Evolutionary conservation across 2,329 filamentous ascomycete genomes (phyloP), one percentile per base, ranked within the genome.

Genomic region (Phialophora expanda): DNA sequence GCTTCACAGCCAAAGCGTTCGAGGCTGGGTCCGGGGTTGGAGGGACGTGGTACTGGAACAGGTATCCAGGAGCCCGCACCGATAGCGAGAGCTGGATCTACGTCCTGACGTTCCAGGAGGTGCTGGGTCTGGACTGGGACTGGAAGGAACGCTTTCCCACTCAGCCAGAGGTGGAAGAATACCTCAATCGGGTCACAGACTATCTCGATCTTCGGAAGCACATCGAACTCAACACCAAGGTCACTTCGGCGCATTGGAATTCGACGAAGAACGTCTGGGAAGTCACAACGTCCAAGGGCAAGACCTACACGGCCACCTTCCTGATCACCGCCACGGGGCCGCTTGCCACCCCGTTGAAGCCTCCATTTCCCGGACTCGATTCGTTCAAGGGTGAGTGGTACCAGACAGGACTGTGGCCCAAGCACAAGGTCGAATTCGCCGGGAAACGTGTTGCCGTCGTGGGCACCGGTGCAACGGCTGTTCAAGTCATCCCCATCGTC

Each of bases 401-500:
- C 70, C 86, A 88, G 73, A 84, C 85, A 0, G 85, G 84, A 0
- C 84, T 84, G 72, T 88, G 86, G 86, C 86, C 87, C 1, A 64
- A 69, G 34, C 76, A 82, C 1, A 78, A 83, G 6, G 78, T 89
- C 32, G 63, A 67, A 26, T 64, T 68, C 51, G 56, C 51, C 9
- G 82, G 81, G 54, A 90, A 90, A 73, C 80, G 83, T 17, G 83
- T 86, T 56, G 88, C 83, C 20, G 82, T 90, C 61, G 84, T 90
- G 38, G 88, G 88, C 4, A 89, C 87, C 0, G 88, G 88, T 1
- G 85, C 87, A 5, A 79, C 79, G 0, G 79, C 75, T 4, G 76
- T 82, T 8, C 80, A 82, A 51, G 66, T 72, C 17, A 71, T 71
- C n/a, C 72, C 64, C 66, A 68, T 57, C 66, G 71, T 61, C 41